Percentiles rank a stretch among this genome's conserved stretches.
phyloP scores from a whole-genome alignment of 2,329 filamentous ascomycete species.

The Stachybotrys echinatus region DNA sequence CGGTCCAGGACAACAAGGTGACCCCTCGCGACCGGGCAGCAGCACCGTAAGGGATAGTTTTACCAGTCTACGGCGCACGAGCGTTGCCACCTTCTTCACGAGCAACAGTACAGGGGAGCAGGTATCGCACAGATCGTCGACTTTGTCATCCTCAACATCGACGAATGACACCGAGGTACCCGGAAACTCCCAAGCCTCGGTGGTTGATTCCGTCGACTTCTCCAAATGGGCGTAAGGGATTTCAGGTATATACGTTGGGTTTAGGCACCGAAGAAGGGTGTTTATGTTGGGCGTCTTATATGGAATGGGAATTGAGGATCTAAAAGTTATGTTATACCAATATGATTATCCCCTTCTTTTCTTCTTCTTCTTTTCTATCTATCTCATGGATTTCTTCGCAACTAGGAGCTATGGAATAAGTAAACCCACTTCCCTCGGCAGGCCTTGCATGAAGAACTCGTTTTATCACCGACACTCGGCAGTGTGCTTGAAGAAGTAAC shows the following conservation, averaged over 20 bases:
- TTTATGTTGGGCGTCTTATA: constrained; percentile 1
- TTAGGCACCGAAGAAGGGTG: neutral
- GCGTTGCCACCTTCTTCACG: constrained; percentile 60
- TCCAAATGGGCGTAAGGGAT: constrained; percentile 29
- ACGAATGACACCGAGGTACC: constrained; percentile 49
- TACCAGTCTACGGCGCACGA: constrained; percentile 55
- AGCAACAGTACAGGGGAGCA: constrained; percentile 50
- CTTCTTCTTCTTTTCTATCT: neutral
- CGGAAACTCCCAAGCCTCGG: constrained; percentile 19
- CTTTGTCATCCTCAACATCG: constrained; percentile 46
- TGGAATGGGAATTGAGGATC: neutral
- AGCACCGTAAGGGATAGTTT: constrained; percentile 56
- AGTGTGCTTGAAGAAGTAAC: too few relatives aligned
- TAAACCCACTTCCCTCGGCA: too few relatives aligned
- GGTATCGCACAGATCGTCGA: constrained; percentile 53
- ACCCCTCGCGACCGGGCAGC: constrained; percentile 30
- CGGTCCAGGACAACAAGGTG: constrained; percentile 13
- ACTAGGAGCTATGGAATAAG: neutral
- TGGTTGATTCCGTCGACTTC: constrained; percentile 32
- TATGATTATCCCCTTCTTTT: neutral
- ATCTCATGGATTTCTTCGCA: neutral
- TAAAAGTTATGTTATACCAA: constrained; percentile 16
- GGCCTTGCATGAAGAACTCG: too few relatives aligned
- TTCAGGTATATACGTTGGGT: neutral
- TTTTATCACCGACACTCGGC: too few relatives aligned